A percentile compares a stretch with the other conserved stretches of the same genome.
phyloP scores from a whole-genome alignment of 2,329 filamentous ascomycete species.

The Drechslerella stenobrocha region DNA sequence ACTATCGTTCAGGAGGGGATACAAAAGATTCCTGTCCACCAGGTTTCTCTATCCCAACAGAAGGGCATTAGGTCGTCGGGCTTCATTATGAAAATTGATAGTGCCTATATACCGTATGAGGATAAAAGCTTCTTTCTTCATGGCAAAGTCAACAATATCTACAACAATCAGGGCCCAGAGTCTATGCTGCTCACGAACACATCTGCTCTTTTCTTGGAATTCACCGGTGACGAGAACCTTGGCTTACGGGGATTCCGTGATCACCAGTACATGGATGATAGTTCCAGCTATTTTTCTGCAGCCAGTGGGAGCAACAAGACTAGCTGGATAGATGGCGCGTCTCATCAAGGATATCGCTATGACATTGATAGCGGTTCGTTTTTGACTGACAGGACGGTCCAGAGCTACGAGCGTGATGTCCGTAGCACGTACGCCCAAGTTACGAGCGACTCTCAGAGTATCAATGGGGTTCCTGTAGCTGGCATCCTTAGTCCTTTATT shows the following conservation, averaged over 20 bases:
- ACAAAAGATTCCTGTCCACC: neutral
- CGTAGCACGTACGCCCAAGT: conserved; percentile 25
- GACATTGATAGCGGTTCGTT: conserved; percentile 17
- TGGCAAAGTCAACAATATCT: conserved; percentile 27
- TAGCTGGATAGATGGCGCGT: conserved; percentile 29
- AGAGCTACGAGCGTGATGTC: conserved; percentile 23
- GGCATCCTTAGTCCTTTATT: neutral
- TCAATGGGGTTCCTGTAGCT: conserved; percentile 27
- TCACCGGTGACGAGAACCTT: conserved; percentile 9
- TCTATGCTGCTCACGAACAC: conserved; percentile 40
- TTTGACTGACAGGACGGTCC: conserved; percentile 21
- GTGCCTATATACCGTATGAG: conserved; percentile 16
- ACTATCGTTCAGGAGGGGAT: conserved; percentile 14
- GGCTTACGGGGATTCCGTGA: conserved; percentile 15
- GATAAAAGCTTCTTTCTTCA: conserved; percentile 40
- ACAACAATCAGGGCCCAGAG: conserved; percentile 22
- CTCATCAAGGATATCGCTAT: conserved; percentile 28
- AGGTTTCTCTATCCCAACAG: neutral
- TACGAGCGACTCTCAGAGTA: conserved; percentile 21
- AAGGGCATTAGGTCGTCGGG: conserved; percentile 4
- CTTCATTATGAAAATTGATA: conserved; percentile 21
- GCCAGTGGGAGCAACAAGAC: conserved; percentile 29
- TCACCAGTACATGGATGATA: conserved; percentile 24
- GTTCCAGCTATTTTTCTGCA: conserved; percentile 32
- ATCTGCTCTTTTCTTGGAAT: conserved; percentile 18